Base-by-base conservation (phyloP, 352 stramenopile genomes). In the Phytophthora tentaculata region DNA sequence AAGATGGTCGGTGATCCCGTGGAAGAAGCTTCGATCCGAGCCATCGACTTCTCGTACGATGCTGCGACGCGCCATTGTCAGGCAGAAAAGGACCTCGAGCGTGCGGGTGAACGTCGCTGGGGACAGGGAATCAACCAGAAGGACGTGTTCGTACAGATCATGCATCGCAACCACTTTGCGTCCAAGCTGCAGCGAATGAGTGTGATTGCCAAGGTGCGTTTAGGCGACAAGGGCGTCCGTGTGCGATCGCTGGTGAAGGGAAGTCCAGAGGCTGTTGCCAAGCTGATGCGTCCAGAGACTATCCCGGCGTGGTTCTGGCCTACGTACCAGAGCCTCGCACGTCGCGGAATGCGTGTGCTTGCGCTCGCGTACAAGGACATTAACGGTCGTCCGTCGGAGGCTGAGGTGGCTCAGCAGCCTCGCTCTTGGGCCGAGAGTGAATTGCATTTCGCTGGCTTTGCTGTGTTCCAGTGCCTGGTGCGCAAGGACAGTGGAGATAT, bases 171-270 rank as follows among this genome's bases (percentile, higher is more conserved):
- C 77, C 89, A 96, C 48, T 99, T 99, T 76, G 92, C 90, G 0
- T 99, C 95, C 5, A 97, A 97, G 73, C 77, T 99, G 13, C 95
- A 98, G 71, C 89, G 97, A 47, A 99, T 99, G 97, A 99, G 93
- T 66, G 97, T 98, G 35, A 86, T 99, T 54, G 85, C 97, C 6
- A 90, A 89, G 64, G 85, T 96, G n/a, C 84, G 96, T 51, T 61
- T 94, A 50, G 79, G 89, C 61, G 74, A 89, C 55, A 84, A 84
- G 66, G 81, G 83, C 8, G 56, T 89, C 28, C 81, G 78, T 41
- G 83, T 84, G 61, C 98, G 91, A 2, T 95, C 90, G 32, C 88
- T 99, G 8, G 92, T 98, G 14, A 99, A 99, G 71, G 98, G 98
- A 61, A 98, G 97, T 24, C 98, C 98, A 0, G 98, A 99, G 67